Conservation (phyloP, 2,329 filamentous ascomycete species). For the Chaetomium sp. region DNA sequence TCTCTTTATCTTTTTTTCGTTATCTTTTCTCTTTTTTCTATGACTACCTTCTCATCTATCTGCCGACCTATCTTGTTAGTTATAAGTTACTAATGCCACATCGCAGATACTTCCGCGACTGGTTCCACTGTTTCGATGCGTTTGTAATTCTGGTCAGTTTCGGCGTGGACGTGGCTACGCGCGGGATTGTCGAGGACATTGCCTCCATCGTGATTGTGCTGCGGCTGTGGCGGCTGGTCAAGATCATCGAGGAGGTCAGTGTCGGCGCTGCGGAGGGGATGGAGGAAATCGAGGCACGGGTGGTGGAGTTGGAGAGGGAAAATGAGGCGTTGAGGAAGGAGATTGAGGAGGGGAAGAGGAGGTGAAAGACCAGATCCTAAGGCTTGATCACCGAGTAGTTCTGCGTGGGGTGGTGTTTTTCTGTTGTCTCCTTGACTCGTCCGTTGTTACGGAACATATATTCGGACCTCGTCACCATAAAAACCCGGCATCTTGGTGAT, state of each 20-base stretch:
- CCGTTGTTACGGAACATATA: no score
- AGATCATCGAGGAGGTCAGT: conserved; percentile 63
- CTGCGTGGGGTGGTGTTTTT: no score
- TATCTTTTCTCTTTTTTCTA: no score
- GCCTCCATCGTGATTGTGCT: conserved; percentile 61
- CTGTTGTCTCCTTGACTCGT: no score
- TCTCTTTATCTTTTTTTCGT: no score
- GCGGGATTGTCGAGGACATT: conserved; percentile 55
- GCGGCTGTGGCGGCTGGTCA: conserved; percentile 62
- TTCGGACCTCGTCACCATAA: no score
- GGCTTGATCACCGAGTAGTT: no score
- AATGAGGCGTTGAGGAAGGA: conserved; percentile 30
- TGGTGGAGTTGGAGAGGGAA: conserved; percentile 47
- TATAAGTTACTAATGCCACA: no score
- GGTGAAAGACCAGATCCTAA: no score
- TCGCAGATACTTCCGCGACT: conserved; percentile 47
- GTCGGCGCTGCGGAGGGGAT: conserved; percentile 57
- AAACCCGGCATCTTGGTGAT: no score
- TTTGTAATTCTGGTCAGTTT: conserved; percentile 57
- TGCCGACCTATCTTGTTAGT: neutral
- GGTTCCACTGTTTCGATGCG: conserved; percentile 60
- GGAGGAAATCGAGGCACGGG: conserved; percentile 47
- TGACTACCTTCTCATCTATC: neutral
- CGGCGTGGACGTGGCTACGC: conserved; percentile 53
- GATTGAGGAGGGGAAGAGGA: neutral